Evolutionary conservation across 176 grass and related monocot species (phyloP), one percentile per base, ranked within the genome.

Genomic region (Juncus inflexus): DNA sequence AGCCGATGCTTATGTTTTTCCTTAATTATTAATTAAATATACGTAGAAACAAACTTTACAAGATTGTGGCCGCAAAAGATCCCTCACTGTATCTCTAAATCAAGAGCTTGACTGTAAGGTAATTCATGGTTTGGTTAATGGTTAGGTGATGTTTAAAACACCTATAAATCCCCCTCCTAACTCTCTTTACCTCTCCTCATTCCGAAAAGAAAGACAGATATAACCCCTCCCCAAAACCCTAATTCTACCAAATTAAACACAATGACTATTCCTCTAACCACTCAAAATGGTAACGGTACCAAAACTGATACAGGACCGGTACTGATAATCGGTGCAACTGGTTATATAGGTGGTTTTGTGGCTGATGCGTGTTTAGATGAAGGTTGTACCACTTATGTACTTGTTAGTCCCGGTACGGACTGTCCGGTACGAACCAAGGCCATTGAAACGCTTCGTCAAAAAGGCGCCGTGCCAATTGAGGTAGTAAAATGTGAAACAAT

Each of bases 341-440:
- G 88, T 64, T 84, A 87, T 67, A 91, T 91, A 4, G 88, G 88
- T 35, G 80, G 80, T 15, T 91, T 91, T 73, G 80, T 91, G 2
- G 77, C 88, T 0, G 77, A 91, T 13, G 80, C 88, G 15, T 84
- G 73, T 64, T 75, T 91, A 53, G 80, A 75, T 56, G 78, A 80
- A 63, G 84, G 77, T 8, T 70, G 58, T 42, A 36, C 53, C 28
- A 79, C 84, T 51, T 87, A 78, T 78, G 69, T 91, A 58, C 88
- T 91, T 14, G 56, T 81, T 56, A 84, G 80, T 42, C 59, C 83
- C 2, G 76, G 79, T 37, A 71, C 42, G 15, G 59, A 50, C 37
- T 67, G 61, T 74, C 65, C 80, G 0, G 43, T 43, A 5, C 77
- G 74, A 2, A 80, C 74, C 0, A 80, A 80, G 36, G 37, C 76